Conservation (phyloP, 306 rosid genomes). For the Aeschynomene evenia region DNA sequence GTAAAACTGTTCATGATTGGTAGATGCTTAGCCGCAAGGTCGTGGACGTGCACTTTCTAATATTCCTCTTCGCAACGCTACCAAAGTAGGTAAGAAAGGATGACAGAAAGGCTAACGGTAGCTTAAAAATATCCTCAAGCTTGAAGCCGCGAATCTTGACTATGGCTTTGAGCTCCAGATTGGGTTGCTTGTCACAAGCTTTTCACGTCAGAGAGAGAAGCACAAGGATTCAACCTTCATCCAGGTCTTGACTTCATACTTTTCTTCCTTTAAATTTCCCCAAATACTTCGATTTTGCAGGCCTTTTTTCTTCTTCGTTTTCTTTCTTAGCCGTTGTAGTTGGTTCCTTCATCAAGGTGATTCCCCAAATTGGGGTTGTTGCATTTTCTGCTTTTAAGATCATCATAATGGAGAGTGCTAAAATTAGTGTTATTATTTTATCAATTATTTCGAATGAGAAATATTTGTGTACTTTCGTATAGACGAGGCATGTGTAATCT, state of each 20-base stretch:
- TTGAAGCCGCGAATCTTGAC: neutral
- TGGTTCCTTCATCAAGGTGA: neutral
- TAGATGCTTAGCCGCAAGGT: no score
- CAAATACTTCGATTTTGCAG: neutral
- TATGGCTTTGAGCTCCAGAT: slow-evolving; percentile 23
- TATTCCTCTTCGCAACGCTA: no score
- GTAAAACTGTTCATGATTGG: no score
- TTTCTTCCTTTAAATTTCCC: neutral
- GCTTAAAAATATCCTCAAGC: neutral
- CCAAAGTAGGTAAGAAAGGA: no score
- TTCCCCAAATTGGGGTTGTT: no score
- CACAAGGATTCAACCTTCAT: neutral
- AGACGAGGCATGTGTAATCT: no score
- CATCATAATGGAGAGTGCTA: neutral
- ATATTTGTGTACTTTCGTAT: no score
- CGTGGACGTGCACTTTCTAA: no score
- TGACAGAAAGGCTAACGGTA: neutral
- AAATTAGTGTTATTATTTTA: neutral
- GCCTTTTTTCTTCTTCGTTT: neutral
- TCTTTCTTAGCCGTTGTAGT: neutral
- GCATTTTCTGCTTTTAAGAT: neutral
- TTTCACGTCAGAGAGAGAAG: slow-evolving; percentile 7
- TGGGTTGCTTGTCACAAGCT: neutral
- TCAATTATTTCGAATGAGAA: neutral
- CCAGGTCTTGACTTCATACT: slow-evolving; percentile 14